These are phyloP conservation scores for Verticillium klebahnii DNA, from an alignment of 2,329 filamentous ascomycete genomes.

Conservation along the genomic window DNA sequence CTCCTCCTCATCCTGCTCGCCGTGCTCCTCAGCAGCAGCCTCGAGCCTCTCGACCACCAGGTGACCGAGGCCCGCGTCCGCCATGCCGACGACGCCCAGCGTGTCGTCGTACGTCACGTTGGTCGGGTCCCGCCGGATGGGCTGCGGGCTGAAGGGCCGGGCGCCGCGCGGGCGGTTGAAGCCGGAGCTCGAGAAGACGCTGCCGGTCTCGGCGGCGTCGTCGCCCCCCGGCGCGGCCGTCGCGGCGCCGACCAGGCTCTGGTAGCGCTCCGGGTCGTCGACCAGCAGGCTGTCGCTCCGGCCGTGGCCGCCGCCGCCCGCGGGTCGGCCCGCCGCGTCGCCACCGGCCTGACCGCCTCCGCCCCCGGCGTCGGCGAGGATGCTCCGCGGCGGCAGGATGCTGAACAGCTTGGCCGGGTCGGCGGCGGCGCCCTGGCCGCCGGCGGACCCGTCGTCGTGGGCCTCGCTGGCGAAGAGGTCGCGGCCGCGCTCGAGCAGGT, in stretches of 20 bases:
- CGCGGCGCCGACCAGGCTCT: constrained; percentile 45
- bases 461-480: constrained; percentile 49
- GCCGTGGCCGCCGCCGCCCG: constrained; percentile 25
- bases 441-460: constrained; percentile 23
- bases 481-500: constrained; percentile 58
- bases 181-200: constrained; percentile 45
- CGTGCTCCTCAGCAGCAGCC: constrained; percentile 12
- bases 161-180: constrained; percentile 49
- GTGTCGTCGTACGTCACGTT: constrained; percentile 28
- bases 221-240: constrained; percentile 25
- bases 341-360: constrained; percentile 17
- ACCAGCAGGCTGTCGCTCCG: constrained; percentile 51
- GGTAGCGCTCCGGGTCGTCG: constrained; percentile 48
- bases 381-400: constrained; percentile 60
- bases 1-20: constrained; percentile 8
- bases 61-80: neutral
- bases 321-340: neutral
- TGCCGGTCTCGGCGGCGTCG: constrained; percentile 37
- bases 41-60: constrained; percentile 2
- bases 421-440: constrained; percentile 22
- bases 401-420: constrained; percentile 52
- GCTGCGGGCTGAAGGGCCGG: constrained; percentile 58
- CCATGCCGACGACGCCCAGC: neutral
- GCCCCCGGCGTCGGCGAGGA: constrained; percentile 48
- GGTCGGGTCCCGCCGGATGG: constrained; percentile 33